These are phyloP conservation scores for Termitomyces sp. DNA, from an alignment of 768 basidiomycete genomes.

Conservation along the genomic window DNA sequence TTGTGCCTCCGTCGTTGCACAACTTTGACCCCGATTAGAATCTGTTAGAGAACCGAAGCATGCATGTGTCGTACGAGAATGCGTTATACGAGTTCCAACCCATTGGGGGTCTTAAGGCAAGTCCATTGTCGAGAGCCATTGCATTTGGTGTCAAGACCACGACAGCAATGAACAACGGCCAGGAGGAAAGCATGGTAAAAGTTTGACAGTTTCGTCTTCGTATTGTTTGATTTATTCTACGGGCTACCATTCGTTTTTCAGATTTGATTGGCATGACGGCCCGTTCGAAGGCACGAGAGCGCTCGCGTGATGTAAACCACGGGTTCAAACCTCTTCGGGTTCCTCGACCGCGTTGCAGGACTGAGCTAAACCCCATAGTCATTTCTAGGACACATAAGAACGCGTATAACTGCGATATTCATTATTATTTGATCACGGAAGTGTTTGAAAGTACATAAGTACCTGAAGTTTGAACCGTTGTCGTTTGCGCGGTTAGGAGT, in stretches of 20 bases:
- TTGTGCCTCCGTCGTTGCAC: slow-evolving; percentile 37
- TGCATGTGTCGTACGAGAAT: slow-evolving; percentile 33
- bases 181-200: slow-evolving; percentile 6
- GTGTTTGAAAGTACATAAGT: not conserved
- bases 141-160: slow-evolving; percentile 11
- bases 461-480: no score
- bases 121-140: slow-evolving; percentile 34
- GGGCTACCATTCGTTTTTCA: not conserved
- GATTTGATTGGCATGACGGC: not conserved
- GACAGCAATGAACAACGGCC: slow-evolving; percentile 8
- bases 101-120: slow-evolving; percentile 41
- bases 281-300: slow-evolving; percentile 5
- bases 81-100: slow-evolving; percentile 50
- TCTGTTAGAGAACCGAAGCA: not conserved
- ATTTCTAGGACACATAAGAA: not conserved
- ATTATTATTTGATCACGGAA: no score
- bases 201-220: not conserved
- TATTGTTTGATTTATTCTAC: not conserved
- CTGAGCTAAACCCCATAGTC: not conserved
- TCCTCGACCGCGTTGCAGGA: no score
- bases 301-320: slow-evolving; percentile 6
- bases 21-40: slow-evolving; percentile 22
- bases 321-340: not conserved
- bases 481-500: no score
- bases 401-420: not conserved